Base-by-base conservation (phyloP, 176 grass and related monocot species). In the Aegilops longissima region DNA sequence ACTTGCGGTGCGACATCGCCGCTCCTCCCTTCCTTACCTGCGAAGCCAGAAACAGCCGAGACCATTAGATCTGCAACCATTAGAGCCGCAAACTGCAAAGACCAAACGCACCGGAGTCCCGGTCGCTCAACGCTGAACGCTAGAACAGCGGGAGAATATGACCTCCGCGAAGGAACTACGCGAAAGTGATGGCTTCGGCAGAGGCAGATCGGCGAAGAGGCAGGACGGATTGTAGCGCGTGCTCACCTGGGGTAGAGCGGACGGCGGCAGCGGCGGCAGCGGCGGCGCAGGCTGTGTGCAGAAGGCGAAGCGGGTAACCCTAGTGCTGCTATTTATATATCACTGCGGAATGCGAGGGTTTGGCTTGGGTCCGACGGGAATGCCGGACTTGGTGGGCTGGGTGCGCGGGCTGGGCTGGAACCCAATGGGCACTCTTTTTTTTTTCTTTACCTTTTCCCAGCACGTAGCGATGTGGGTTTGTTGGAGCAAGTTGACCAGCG, bases 1-100 rank as follows among this genome's bases (percentile, higher is more conserved):
- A 99, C 81, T 99, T 99, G 9, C 97, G 85, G 87, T 99, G 97
- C 56, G 97, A 99, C 97, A 99, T 99, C 77, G 74, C 33, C 10
- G 59, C 80, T 87, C 73, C 75, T 91, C 85, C 85, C 76, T 85
- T 75, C 87, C 92, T 92, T 85, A 81, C 89, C 89, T 91, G 77
- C 76, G 38, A 47, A 9, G 29, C 6, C 38, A 67, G 10, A 20
- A 70, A 30, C n/a, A 27, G 56, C n/a, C 4, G 0, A 44, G 79
- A 42, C 23, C 42, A 66, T 80, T 16, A 85, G 58, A 84, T 84
- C 87, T 51, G 12, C 14, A 20, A 47, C 49, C 7, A 73, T 6
- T 12, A 12, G 9, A 8, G 3, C 12, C 29, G 27, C 58, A 64
- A 65, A n/a, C 36, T 14, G 20, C 7, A 21, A 21, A 18, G 14